Evolutionary conservation across 352 stramenopile genomes (phyloP).

Genomic region (Phytopythium boreale): DNA sequence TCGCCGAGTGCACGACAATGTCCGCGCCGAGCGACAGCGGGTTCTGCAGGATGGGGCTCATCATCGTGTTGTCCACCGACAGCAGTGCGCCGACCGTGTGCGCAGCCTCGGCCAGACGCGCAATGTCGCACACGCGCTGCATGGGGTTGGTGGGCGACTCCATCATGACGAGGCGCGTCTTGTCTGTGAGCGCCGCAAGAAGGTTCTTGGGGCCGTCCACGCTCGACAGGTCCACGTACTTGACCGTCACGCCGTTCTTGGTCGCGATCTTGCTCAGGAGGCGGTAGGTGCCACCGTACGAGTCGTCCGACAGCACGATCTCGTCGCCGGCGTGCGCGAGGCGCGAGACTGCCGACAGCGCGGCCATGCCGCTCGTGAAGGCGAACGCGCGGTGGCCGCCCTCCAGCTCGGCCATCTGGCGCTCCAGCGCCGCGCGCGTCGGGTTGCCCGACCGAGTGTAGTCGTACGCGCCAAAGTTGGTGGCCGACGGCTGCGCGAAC

Average conservation of each 20-base stretch:
- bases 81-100: constrained; percentile 81
- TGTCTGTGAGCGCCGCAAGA: constrained; percentile 41
- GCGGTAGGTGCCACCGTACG: constrained; percentile 96
- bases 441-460: constrained; percentile 94
- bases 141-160: constrained; percentile 97
- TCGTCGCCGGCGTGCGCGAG: constrained; percentile 90
- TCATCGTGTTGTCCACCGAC: constrained; percentile 96
- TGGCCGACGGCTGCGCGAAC: constrained; percentile 87
- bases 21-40: constrained; percentile 93
- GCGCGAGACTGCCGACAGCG: constrained; percentile 90
- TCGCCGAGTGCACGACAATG: constrained; percentile 95
- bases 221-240: constrained; percentile 86
- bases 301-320: constrained; percentile 93
- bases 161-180: constrained; percentile 95
- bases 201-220: constrained; percentile 63
- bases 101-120: constrained; percentile 67
- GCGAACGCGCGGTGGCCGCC: constrained; percentile 77
- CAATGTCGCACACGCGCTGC: constrained; percentile 94
- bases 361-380: constrained; percentile 96
- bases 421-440: constrained; percentile 91
- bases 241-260: constrained; percentile 74
- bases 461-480: constrained; percentile 90
- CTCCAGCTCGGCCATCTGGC: constrained; percentile 86
- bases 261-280: constrained; percentile 87
- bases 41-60: constrained; percentile 95